phyloP scores from a whole-genome alignment of 495 filamentous ascomycete species.

The Cudoniella acicularis region DNA sequence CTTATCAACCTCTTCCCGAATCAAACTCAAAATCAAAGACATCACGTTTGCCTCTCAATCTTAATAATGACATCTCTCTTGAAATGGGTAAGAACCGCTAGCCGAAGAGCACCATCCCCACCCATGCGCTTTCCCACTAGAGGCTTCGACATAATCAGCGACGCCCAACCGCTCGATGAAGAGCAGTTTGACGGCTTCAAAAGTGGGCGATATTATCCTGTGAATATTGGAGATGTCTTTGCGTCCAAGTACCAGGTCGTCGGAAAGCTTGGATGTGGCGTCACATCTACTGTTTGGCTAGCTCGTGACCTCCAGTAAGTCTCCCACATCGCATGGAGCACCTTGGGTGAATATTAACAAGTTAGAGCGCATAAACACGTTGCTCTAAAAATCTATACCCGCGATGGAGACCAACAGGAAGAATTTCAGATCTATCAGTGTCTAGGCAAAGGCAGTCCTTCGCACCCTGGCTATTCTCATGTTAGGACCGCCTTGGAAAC shows the following conservation, averaged over 20 bases:
- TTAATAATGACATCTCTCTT: not conserved
- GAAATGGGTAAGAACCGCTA: not conserved
- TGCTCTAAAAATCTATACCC: constrained; percentile 20
- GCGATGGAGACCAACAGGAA: constrained; percentile 17
- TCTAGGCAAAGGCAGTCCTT: constrained; percentile 20
- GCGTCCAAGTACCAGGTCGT: constrained; percentile 44
- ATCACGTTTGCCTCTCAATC: not conserved
- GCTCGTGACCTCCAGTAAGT: constrained; percentile 45
- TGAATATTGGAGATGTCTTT: constrained; percentile 45
- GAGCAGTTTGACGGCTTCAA: constrained; percentile 41
- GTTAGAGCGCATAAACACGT: constrained; percentile 4
- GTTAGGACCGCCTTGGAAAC: constrained; percentile 30
- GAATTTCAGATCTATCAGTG: constrained; percentile 27
- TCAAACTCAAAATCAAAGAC: not conserved
- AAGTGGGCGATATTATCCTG: constrained; percentile 41
- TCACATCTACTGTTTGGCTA: constrained; percentile 51
- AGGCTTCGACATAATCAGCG: not conserved
- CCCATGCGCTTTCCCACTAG: not conserved
- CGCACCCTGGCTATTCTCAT: constrained; percentile 23
- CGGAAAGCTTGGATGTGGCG: constrained; percentile 51
- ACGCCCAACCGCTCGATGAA: constrained; percentile 30
- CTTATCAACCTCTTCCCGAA: not conserved
- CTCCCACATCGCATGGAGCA: not conserved
- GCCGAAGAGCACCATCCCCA: not conserved
- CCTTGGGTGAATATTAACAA: not conserved